Percentiles rank a stretch among this genome's conserved stretches.
These are phyloP conservation scores for Plasmodium ovale DNA, from an alignment of 169 alveolate genomes.

Conservation along the genomic window DNA sequence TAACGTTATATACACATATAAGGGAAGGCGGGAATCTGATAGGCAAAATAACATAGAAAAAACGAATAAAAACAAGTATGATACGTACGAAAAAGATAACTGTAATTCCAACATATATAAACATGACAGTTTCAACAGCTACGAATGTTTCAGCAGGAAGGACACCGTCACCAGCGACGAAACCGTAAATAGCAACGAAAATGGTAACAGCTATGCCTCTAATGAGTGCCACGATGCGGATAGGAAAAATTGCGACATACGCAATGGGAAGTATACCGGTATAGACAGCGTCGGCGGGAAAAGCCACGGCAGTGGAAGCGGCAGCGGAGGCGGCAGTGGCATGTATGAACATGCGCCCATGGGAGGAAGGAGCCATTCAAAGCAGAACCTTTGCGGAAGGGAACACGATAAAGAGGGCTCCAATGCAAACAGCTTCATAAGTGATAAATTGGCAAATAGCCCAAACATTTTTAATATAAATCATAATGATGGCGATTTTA, in stretches of 20 bases:
- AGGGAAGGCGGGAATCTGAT: not conserved
- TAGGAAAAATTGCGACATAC: not conserved
- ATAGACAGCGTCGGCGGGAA: too few species aligned
- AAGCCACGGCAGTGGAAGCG: not conserved
- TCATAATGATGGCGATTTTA: slow-evolving; percentile 21
- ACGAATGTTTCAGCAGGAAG: slow-evolving; percentile 32
- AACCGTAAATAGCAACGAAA: not conserved
- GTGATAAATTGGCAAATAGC: not conserved
- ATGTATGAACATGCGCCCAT: too few species aligned
- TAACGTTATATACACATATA: not conserved
- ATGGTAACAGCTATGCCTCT: not conserved
- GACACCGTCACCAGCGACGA: slow-evolving; percentile 53
- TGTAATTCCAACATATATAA: slow-evolving; percentile 9
- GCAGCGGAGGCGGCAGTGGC: not conserved
- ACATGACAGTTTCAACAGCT: slow-evolving; percentile 8
- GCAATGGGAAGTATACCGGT: too few species aligned
- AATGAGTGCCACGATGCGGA: not conserved
- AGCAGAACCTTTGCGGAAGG: not conserved
- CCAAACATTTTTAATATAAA: slow-evolving; percentile 13
- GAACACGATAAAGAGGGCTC: slow-evolving; percentile 4
- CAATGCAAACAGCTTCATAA: not conserved
- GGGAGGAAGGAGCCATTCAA: not conserved
- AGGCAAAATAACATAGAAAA: not conserved
- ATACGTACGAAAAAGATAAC: slow-evolving; percentile 7
- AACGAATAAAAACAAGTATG: not conserved